Base-by-base conservation (phyloP, 805 yeast genomes). In the Metschnikowia aberdeeniae region DNA sequence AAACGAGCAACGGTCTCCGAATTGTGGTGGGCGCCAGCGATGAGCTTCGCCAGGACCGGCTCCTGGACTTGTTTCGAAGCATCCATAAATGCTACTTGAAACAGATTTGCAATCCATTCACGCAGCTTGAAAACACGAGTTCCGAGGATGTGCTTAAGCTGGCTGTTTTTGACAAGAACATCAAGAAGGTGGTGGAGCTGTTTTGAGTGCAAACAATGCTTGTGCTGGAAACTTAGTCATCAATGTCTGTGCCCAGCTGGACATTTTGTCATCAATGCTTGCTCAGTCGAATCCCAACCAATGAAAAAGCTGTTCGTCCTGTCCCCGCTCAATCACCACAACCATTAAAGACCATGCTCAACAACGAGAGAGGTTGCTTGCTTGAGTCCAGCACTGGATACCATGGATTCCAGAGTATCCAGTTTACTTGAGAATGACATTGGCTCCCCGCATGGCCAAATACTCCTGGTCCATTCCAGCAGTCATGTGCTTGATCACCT, bases 391-490 rank as follows among this genome's bases (percentile, higher is more conserved):
- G n/a, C n/a, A n/a, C n/a, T n/a, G n/a, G n/a, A n/a, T n/a, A n/a
- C n/a, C n/a, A n/a, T n/a, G n/a, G 26, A 22, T 22, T 7, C 26
- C 26, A 22, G 8, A 22, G 8, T 5, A 22, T 6, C 26, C 6
- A 22, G 8, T 11, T 43, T 52, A 71, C 61, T 86, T 82, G 61
- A 90, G 72, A 7, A 92, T 80, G 13, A 90, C 89, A 61, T 92
- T 86, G 33, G 96, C 98, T 43, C 86, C 88, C 55, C 98, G 76
- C 49, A 92, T 70, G 52, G 86, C 86, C 59, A 92, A 71, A 61
- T 89, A 92, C 63, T 89, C 95, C 66, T 92, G 98, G 64, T 92
- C 97, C 26, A 86, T 85, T 20, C 97, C 96, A 3, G 95, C 87
- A 1, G 89, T 84, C 81, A 92, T 80, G 51, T 80, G 80, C 61